Evolutionary conservation across 2,329 filamentous ascomycete species (phyloP).

Genomic region (Claviceps digitariae): DNA sequence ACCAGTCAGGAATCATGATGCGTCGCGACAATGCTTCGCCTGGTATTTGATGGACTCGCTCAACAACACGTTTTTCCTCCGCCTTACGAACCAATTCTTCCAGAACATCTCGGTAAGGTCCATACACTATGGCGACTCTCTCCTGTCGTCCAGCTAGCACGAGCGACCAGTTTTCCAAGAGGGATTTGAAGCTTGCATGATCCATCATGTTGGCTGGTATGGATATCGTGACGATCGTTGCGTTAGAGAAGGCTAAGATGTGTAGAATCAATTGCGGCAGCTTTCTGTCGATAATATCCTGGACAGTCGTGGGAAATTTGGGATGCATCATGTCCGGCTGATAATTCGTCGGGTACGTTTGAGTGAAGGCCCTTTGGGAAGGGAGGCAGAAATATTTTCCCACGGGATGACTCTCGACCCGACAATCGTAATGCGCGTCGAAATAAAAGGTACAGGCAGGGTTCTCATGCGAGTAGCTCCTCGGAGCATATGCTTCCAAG

Average conservation of each 20-base stretch:
- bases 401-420: constrained; percentile 1
- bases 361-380: constrained; percentile 4
- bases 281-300: constrained; percentile 5
- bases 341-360: neutral
- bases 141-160: constrained; percentile 2
- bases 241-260: constrained; percentile 3
- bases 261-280: constrained; percentile 4
- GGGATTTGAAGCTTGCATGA: constrained; percentile 3
- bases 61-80: neutral
- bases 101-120: constrained; percentile 1
- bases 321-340: neutral
- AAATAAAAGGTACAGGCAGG: constrained; percentile 5
- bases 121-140: neutral
- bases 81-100: neutral
- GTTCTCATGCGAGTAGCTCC: neutral
- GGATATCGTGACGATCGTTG: constrained; percentile 4
- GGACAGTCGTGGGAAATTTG: neutral
- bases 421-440: neutral
- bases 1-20: neutral
- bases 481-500: constrained; percentile 6
- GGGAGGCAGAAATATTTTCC: constrained; percentile 2
- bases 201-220: constrained; percentile 5
- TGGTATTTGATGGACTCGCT: neutral
- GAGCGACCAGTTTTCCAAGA: constrained; percentile 6
- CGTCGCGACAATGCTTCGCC: neutral